Base-by-base conservation (phyloP, 805 yeast species). In the Torulaspora indica region DNA sequence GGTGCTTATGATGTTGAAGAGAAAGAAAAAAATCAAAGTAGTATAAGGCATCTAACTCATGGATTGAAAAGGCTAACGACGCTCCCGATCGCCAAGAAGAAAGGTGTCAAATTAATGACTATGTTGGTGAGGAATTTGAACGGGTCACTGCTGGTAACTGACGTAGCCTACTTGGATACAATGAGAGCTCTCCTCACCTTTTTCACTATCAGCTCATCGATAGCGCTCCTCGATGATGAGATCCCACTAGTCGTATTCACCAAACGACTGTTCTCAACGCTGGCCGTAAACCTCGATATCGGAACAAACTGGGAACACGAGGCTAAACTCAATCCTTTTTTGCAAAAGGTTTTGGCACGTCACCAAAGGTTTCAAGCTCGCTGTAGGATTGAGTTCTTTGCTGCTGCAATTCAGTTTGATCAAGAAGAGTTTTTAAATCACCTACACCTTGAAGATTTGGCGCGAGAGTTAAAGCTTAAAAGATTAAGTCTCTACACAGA, bases 401-500 rank as follows among this genome's bases (percentile, higher is more conserved):
- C 61, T 15, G 61, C 66, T 1, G 58, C 64, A 0, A 45, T 60
- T 9, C 56, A 65, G 46, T 47, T 67, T 24, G 66, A 63, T 22
- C 69, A 64, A 14, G 51, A 53, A 15, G 46, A 57, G 3, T 61
- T 68, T 27, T 46, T 68, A 20, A 56, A 56, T n/a, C 56, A 48
- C 20, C 41, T 65, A 31, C 45, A 49, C 15, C 43, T 54, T 9
- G 47, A 54, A 25, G 46, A 51, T 13, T 43, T 48, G 5, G 39
- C 47, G 12, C 45, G 41, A 25, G 34, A 42, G 7, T 33, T 49
- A 3, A 56, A 54, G 30, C 39, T 55, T 4, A 48, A 53, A 24
- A 54, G 61, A n/a, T 40, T 69, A 31, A 57, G 59, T 29, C 56
- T 70, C 31, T 60, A 67, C 10, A 63, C 66, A 2, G 72, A 71